Percentiles rank a stretch among this genome's conserved stretches.
Conservation (phyloP, 768 basidiomycete genomes). For the Tylopilus sp. region DNA sequence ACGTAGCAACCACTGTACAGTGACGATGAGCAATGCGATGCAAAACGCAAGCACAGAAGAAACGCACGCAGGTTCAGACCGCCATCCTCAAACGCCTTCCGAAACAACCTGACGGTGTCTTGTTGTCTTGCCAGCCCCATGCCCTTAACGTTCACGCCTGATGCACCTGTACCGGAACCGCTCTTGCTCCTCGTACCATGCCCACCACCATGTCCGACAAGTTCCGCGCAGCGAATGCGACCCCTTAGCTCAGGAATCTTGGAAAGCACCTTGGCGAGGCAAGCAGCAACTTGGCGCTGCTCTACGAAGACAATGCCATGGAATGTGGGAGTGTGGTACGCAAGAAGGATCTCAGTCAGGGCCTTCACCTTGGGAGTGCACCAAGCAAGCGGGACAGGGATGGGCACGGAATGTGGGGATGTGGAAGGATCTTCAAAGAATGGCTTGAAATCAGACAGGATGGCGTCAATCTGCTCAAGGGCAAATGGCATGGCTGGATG, state of each 20-base stretch:
- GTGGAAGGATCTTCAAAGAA: slow-evolving; percentile 35
- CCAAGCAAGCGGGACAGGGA: slow-evolving; percentile 53
- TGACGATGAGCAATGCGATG: not conserved
- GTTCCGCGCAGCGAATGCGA: slow-evolving; percentile 55
- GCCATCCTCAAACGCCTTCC: slow-evolving; percentile 60
- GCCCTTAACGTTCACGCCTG: slow-evolving; percentile 41
- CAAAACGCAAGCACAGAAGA: not conserved
- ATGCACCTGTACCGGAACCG: slow-evolving; percentile 13
- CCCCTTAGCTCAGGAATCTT: slow-evolving; percentile 55
- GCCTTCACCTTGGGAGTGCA: slow-evolving; percentile 68
- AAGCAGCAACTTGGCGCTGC: slow-evolving; percentile 75
- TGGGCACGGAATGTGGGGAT: slow-evolving; percentile 32
- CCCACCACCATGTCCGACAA: slow-evolving; percentile 66
- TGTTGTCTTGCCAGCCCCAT: slow-evolving; percentile 53
- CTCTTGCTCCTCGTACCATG: slow-evolving; percentile 25
- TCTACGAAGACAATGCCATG: slow-evolving; percentile 88
- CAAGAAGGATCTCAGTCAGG: slow-evolving; percentile 59
- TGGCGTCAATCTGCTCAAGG: slow-evolving; percentile 44
- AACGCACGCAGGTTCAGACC: slow-evolving; percentile 65
- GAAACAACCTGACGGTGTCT: slow-evolving; percentile 62
- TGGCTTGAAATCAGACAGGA: slow-evolving; percentile 43
- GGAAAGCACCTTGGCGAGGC: slow-evolving; percentile 62
- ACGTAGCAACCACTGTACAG: slow-evolving; percentile 68
- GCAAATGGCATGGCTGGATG: slow-evolving; percentile 27
- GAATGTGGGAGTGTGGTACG: slow-evolving; percentile 52